Base-by-base conservation (phyloP, 257 asterid genomes). In the Solanum chiquidenum region DNA sequence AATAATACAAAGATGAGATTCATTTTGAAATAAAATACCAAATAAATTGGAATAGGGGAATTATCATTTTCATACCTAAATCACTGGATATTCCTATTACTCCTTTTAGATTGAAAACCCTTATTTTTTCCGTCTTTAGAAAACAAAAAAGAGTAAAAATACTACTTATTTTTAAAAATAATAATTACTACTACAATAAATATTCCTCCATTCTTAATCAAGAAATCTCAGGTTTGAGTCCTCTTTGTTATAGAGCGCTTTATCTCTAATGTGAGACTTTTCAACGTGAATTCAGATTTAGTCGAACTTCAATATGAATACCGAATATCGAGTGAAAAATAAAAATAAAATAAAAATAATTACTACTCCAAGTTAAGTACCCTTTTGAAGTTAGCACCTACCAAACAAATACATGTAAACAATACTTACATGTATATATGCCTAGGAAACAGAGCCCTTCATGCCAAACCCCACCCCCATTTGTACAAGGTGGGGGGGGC, bases 181-280 rank as follows among this genome's bases (percentile, higher is more conserved):
- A 52, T 52, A 52, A 52, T 16, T 5, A 52, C 3, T 16, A 16
- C 0, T 16, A 46, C 20, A 5, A 20, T 6, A 52, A 52, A 52
- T 52, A 16, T 8, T 16, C 9, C 0, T 52, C 6, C 3, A 52
- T 52, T 7, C 4, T 52, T 52, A 16, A 16, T 1, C 9, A 52
- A 52, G 0, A 6, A 0, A 1, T 52, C 62, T 52, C 62, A 52
- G 2, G 4, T 16, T 16, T 3, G 23, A 16, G 4, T 16, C 3
- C 1, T 8, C 9, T 52, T 52, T 52, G 0, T 6, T 16, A 6
- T 1, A 4, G 1, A 52, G 0, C 2, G 4, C 0, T 2, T 52
- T 52, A 52, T 16, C 1, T 0, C 8, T 16, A 52, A 16, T 16
- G 0, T 16, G 23, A 2, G 3, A 52, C 1, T 52, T 2, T 13